Base-by-base conservation (phyloP, 257 asterid species). In the Solanum pennellii region DNA sequence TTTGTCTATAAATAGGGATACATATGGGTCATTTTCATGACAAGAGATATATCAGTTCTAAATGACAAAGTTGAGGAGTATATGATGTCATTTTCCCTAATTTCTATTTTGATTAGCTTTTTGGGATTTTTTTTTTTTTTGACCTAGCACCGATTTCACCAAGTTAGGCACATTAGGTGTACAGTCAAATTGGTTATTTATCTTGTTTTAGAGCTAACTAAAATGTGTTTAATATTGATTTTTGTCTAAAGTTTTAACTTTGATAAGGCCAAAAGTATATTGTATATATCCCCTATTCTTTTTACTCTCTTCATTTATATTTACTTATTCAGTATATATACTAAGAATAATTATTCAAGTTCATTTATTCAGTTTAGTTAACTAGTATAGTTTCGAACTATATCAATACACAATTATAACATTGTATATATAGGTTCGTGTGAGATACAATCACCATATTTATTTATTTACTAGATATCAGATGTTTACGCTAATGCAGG, bases 201-300 rank as follows among this genome's bases (percentile, higher is more conserved):
- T 73, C 45, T 73, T 20, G 9, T 73, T 39, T 73, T 73, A 21
- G 47, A 23, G 69, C 11, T 62, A 12, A 62, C 14, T 56, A 56
- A 56, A 23, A 62, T n/a, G 13, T 0, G 31, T 73, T 37, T 23
- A 37, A 37, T 73, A 73, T 73, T 12, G 49, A 21, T 13, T n/a
- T 35, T 66, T 12, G 9, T 68, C n/a, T 31, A 71, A 69, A 71
- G 2, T 31, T 68, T 31, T 9, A 12, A 10, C 0, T 23, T 60
- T 23, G 14, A 9, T 3, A 59, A 60, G 68, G 3, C 6, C 27
- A 60, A 23, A 60, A 60, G 14, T 60, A 59, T 20, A 60, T 60
- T 0, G 68, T 21, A 60, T 60, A 10, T 23, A 23, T 23, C 7
- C 1, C 0, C 8, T 1, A 2, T 62, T 62, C 3, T 4, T 62